Evolutionary conservation across 2,329 filamentous ascomycete genomes (phyloP), one percentile per base, ranked within the genome.

Genomic region (Trichoderma brevicompactum): DNA sequence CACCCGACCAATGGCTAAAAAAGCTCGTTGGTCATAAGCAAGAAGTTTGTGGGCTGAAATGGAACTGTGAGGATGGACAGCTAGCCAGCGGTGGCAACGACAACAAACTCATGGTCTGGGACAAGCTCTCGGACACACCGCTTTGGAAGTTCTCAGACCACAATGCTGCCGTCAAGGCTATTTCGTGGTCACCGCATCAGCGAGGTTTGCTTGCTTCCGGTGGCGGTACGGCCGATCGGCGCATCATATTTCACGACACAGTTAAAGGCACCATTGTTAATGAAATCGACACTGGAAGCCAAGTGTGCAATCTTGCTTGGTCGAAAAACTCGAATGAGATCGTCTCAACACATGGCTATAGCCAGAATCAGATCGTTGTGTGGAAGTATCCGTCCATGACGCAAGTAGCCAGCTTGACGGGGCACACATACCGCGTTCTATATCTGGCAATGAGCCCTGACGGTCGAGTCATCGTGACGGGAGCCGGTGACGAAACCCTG

Each of bases 341-440:
- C 65, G 94, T 99, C 63, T 94, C 91, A 58, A 99, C 95, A 1
- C 95, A 99, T 74, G 95, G 95, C 7, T 99, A 97, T 80, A 94
- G 90, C 71, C 95, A 99, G 75, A 97, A 99, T 76, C 95, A 98
- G 77, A 97, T 99, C 72, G 94, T 98, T 43, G 92, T 99, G 64
- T 99, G 95, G 95, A 99, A 99, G 75, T 99, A 99, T 74, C 95
- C 95, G 1, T 94, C 90, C 70, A 98, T 99, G 95, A 92, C 92
- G 55, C 95, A 98, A 76, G 93, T 99, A 8, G 94, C 92, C 46
- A 96, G 92, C 70, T 82, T 99, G 52, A 99, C 95, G 0, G 95
- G 95, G 0, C 95, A 99, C 77, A 99, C 95, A 1, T 98, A 96
- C 78, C 90, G 95, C 73, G 95, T 99, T 12, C 83, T 99, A 3